Conservation (phyloP, 2,329 filamentous ascomycete species). For the Dendrostoma leiphaemia region DNA sequence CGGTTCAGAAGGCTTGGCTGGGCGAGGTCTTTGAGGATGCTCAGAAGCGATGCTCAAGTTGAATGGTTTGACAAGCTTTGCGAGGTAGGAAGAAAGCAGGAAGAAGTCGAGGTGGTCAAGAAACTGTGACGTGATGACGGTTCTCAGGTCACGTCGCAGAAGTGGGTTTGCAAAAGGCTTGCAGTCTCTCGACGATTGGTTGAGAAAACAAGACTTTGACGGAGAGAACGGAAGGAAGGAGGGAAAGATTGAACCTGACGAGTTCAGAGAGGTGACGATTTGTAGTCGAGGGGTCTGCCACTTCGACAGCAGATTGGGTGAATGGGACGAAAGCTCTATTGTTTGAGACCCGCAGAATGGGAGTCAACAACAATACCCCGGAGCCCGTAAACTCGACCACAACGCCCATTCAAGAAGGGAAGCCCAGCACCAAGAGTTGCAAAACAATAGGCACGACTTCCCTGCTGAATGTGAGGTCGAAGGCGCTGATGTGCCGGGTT, state of each 20-base stretch:
- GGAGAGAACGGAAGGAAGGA: constrained; percentile 5
- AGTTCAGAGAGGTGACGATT: not conserved
- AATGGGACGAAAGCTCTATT: not conserved
- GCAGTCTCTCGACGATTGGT: constrained; percentile 2
- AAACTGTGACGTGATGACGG: not conserved
- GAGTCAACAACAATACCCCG: not conserved
- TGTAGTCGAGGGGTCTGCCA: not conserved
- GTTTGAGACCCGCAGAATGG: not conserved
- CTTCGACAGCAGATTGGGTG: not conserved
- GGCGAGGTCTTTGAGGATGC: not conserved
- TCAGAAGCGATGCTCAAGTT: not conserved
- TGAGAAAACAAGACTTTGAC: not conserved
- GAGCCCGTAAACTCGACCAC: not conserved
- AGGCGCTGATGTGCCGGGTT: not conserved
- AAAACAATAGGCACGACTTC: not conserved
- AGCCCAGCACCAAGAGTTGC: not conserved
- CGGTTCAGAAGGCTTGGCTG: not conserved
- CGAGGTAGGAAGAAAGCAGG: not conserved
- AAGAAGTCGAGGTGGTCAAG: not conserved
- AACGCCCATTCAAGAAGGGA: not conserved
- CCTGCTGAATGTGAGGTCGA: not conserved
- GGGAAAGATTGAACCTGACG: not conserved
- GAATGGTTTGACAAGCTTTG: not conserved
- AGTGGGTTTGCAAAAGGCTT: not conserved
- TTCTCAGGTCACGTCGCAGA: not conserved